Evolutionary conservation across 2,329 filamentous ascomycete species (phyloP).

Genomic region (Ceratocystis lukuohia): DNA sequence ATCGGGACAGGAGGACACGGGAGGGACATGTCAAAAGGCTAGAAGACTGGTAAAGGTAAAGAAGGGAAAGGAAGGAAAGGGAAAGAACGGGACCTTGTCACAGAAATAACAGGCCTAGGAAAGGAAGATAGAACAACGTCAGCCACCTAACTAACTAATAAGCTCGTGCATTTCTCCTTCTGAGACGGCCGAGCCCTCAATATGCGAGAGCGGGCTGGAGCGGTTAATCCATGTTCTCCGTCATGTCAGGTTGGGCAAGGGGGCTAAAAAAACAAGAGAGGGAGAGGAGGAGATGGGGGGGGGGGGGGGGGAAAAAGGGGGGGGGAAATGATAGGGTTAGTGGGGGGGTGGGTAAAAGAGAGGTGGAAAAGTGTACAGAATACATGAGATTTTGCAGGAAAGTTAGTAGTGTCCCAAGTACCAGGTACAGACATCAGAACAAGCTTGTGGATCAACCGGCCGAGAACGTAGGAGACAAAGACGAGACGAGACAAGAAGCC

Average conservation of each 20-base stretch:
- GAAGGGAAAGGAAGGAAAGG: background rate
- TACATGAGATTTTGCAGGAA: background rate
- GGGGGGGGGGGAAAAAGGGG: background rate
- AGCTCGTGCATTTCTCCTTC: background rate
- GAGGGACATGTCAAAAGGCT: too few species aligned
- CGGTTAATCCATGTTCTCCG: slow-evolving; percentile 2
- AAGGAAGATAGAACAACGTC: background rate
- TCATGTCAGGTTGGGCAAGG: slow-evolving; percentile 1
- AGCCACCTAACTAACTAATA: background rate
- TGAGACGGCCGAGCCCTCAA: background rate
- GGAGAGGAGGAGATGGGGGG: background rate
- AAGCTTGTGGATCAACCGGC: background rate
- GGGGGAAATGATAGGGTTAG: too few species aligned
- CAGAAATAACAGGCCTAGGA: background rate
- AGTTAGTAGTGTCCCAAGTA: background rate
- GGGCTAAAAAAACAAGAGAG: background rate
- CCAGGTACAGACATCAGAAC: background rate
- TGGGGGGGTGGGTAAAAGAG: background rate
- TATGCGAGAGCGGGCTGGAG: slow-evolving; percentile 7
- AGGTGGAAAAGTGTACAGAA: background rate
- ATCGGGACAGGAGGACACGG: background rate
- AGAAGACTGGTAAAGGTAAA: background rate
- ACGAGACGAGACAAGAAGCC: slow-evolving; percentile 3
- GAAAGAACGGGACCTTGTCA: background rate
- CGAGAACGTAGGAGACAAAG: slow-evolving; percentile 1